These are phyloP conservation scores for Solanum chiquidenum DNA, from an alignment of 257 asterid species.

Conservation along the genomic window DNA sequence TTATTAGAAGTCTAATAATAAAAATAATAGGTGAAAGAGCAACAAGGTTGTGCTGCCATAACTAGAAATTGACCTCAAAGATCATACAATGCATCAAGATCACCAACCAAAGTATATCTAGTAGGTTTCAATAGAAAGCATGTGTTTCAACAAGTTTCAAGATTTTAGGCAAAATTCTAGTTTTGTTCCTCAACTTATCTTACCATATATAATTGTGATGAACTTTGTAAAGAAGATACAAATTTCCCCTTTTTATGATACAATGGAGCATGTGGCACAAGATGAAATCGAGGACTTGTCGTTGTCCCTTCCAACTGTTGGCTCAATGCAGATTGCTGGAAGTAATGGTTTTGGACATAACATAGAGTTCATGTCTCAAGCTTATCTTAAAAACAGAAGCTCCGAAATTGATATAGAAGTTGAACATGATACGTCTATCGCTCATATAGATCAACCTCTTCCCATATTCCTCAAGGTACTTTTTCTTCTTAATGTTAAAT, in stretches of 20 bases:
- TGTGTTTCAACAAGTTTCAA: constrained; percentile 53
- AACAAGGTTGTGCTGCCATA: constrained; percentile 41
- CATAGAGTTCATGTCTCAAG: constrained; percentile 48
- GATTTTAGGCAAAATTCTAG: constrained; percentile 32
- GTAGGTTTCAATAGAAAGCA: constrained; percentile 46
- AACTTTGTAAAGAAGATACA: background rate
- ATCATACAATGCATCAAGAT: background rate
- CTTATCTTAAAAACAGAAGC: constrained; percentile 29
- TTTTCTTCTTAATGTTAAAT: background rate
- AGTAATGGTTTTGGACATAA: constrained; percentile 59
- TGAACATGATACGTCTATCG: constrained; percentile 24
- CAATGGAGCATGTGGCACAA: constrained; percentile 37
- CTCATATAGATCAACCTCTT: constrained; percentile 40
- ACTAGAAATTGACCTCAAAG: constrained; percentile 19
- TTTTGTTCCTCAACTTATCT: constrained; percentile 5
- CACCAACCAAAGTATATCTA: constrained; percentile 1
- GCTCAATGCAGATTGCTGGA: constrained; percentile 50
- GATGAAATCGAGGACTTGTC: constrained; percentile 60
- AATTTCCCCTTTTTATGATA: background rate
- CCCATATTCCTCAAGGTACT: constrained; percentile 76
- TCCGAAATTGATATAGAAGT: constrained; percentile 67
- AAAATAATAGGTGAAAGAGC: background rate
- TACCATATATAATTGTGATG: background rate
- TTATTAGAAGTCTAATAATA: background rate
- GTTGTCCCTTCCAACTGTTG: constrained; percentile 38